Percentiles rank a stretch among this genome's conserved stretches.
These are phyloP conservation scores for Zostera marina DNA, from an alignment of 116 monocot genomes.

Conservation along the genomic window DNA sequence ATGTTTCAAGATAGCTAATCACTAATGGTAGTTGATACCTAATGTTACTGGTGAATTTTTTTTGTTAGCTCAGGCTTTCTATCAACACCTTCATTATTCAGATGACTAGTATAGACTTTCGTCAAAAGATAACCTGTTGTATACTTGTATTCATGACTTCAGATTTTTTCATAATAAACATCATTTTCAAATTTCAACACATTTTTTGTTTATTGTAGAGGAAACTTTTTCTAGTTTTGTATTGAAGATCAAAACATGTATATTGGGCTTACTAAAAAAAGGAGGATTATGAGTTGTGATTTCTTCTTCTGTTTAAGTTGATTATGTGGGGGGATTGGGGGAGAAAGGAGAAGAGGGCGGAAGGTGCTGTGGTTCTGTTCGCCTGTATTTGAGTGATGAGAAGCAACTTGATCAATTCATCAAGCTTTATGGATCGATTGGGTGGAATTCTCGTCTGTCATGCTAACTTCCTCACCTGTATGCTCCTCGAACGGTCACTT, in stretches of 20 bases:
- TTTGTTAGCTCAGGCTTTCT: too few relatives aligned
- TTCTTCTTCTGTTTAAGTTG: background rate
- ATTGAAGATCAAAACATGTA: too few relatives aligned
- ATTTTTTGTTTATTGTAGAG: too few relatives aligned
- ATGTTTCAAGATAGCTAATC: background rate
- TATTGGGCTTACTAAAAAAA: too few relatives aligned
- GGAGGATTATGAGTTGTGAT: background rate
- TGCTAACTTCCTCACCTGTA: slow-evolving; percentile 42
- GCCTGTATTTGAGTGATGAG: slow-evolving; percentile 36
- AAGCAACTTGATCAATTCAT: slow-evolving; percentile 24
- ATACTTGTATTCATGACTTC: too few relatives aligned
- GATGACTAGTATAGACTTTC: too few relatives aligned
- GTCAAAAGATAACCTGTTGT: too few relatives aligned
- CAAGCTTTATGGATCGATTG: slow-evolving; percentile 30
- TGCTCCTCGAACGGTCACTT: slow-evolving; percentile 2
- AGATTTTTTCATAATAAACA: too few relatives aligned
- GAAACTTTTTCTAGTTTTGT: too few relatives aligned
- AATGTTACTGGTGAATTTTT: too few relatives aligned
- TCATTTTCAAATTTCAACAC: too few relatives aligned
- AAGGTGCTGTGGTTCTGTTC: slow-evolving; percentile 50
- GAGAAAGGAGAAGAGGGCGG: slow-evolving; percentile 19
- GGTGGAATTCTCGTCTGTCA: slow-evolving; percentile 59
- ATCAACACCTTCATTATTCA: too few relatives aligned
- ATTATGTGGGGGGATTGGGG: slow-evolving; percentile 12
- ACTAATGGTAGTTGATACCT: background rate